Base-by-base conservation (phyloP, 495 filamentous ascomycete genomes). In the Penicillium steckii region DNA sequence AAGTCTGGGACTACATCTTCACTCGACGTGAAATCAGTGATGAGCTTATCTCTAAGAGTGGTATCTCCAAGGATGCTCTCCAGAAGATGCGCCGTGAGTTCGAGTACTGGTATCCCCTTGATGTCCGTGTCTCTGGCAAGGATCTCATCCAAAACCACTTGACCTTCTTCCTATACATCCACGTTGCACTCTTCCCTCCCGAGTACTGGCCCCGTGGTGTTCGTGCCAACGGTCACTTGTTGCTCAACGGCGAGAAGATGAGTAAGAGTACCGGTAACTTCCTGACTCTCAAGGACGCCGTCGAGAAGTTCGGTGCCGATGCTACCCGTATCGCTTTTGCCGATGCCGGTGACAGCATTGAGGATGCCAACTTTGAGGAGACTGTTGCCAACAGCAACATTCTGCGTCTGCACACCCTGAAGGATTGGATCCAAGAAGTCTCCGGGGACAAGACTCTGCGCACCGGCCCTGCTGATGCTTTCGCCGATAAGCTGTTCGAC, bases 311-410 rank as follows among this genome's bases (percentile, higher is more conserved):
- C 66, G 94, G 93, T 57, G 91, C 94, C 7, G 93, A 97, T 71
- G 93, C 93, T 15, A 87, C 88, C 26, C 80, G 93, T 65, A 88
- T 98, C 53, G 91, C 92, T 7, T 84, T 98, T 48, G 91, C 93
- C 25, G 94, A 98, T 72, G 91, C 90, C 15, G 94, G 94, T 59
- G 94, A 98, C 70, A 89, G 89, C 47, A 89, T 97, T 48, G 85
- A 91, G 52, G 94, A 98, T 73, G 93, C 94, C 48, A 99, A 99
- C 75, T 95, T 99, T 60, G 94, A 96, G 57, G 94, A 99, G 74
- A 80, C 85, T 55, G 91, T 96, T 23, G 93, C 93, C 33, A 91
- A 96, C 69, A 88, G 84, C 64, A 92, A 84, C 60, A 94, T 97
- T 60, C 79, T 97, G 50, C 81, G 90, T 59, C 80, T 97, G 25